Base-by-base conservation (phyloP, 2,329 filamentous ascomycete species). In the Leptoxyphium fumago region DNA sequence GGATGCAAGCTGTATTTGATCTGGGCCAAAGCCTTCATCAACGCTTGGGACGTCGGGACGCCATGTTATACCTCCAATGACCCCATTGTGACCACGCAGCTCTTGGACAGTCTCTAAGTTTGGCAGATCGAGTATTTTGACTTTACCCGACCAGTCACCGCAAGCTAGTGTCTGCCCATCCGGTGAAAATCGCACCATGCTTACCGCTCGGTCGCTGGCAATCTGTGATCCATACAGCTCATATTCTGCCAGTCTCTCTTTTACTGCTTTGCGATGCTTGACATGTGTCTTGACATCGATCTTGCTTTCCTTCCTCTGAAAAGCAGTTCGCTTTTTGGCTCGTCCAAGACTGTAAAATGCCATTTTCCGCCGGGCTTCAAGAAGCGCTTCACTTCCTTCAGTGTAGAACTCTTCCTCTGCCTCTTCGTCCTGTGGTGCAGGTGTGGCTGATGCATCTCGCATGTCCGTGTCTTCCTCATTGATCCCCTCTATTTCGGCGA, bases 321-420 rank as follows among this genome's bases (percentile, higher is more conserved):
- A 82, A 15, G 76, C 78, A 3, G 91, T 69, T 50, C 89, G 76
- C 52, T 75, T 75, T 60, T 84, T 85, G 42, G 91, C 84, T 45
- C 85, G 73, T 1, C 87, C 86, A 41, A 98, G 66, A 5, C 87
- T 94, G 62, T 81, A 96, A 39, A 74, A 72, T 6, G 88, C 86
- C 48, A 98, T 87, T 21, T 81, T 74, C 55, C 79, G 77, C 47
- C 91, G 75, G 2, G 86, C 84, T 42, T 82, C 71, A 4, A 94
- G 66, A 18, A 98, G 69, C 36, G 80, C 79, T 3, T 76, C 71
- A 1, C 79, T 77, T 2, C 91, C 91, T 54, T 83, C 75, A 0
- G 89, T 94, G 61, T 95, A 98, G 63, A 95, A 98, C 55, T 98
- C 91, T 58, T 96, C 87, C 51, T 93, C 84, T 53, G 81, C 78